Conservation (phyloP, 305 asterid species). For the Plantago rigida region DNA sequence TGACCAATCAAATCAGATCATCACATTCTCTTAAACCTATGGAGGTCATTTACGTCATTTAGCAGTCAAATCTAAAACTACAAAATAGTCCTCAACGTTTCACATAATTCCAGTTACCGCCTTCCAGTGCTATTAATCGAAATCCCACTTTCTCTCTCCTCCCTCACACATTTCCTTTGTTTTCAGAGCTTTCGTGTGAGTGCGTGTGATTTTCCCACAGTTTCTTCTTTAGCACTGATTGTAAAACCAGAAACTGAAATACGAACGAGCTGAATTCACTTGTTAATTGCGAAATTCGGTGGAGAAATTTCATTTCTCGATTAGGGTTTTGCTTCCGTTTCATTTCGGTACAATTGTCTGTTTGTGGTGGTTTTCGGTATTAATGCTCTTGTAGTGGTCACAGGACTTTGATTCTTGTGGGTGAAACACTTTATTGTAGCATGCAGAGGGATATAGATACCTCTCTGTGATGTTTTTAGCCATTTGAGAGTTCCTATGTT, state of each 20-base stretch:
- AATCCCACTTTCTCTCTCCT: slow-evolving; percentile 4
- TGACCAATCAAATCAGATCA: neutral
- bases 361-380: neutral
- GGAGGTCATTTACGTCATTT: neutral
- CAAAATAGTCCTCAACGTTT: neutral
- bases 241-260: neutral
- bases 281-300: neutral
- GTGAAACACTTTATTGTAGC: slow-evolving; percentile 17
- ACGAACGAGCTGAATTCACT: neutral
- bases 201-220: slow-evolving; percentile 1
- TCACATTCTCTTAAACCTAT: neutral
- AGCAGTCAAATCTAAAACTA: neutral
- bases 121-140: neutral
- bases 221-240: neutral
- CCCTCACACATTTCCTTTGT: neutral
- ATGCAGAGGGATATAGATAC: slow-evolving; percentile 14
- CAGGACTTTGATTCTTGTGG: slow-evolving; percentile 14
- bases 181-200: slow-evolving; percentile 6
- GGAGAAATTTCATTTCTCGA: neutral
- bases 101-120: neutral
- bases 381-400: neutral
- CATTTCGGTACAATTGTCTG: neutral
- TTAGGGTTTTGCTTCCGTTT: neutral
- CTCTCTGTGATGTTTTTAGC: slow-evolving; percentile 18
- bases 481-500: slow-evolving; percentile 13